These are phyloP conservation scores for Silene conica DNA, from an alignment of 148 eudicot species.

Conservation along the genomic window DNA sequence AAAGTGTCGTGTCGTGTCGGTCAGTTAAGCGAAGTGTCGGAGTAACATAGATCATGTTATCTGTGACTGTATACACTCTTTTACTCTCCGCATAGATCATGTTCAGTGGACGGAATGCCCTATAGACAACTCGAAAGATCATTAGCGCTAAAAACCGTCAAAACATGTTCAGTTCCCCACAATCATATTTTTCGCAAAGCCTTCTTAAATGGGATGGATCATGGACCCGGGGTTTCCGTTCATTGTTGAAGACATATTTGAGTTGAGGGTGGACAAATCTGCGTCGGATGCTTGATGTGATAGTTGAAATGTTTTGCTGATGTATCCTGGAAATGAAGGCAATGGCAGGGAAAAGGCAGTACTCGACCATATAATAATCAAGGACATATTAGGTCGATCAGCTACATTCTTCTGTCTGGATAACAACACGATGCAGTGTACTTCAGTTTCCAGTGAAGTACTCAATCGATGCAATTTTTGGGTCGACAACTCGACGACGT, in stretches of 20 bases:
- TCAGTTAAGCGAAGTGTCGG: too few relatives aligned
- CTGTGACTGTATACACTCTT: too few relatives aligned
- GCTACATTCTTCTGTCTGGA: constrained; percentile 21
- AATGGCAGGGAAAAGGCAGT: neutral
- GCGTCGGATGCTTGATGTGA: constrained; percentile 7
- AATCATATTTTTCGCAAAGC: neutral
- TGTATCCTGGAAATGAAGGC: constrained; percentile 13
- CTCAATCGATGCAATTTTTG: neutral
- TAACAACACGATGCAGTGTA: constrained; percentile 25
- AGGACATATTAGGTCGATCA: constrained; percentile 24
- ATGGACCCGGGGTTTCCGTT: neutral
- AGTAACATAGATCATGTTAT: too few relatives aligned
- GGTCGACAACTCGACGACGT: constrained; percentile 7
- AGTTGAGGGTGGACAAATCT: neutral
- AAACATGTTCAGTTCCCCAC: neutral
- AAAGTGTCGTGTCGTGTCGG: too few relatives aligned
- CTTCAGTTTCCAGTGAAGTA: constrained; percentile 7
- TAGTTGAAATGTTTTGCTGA: constrained; percentile 10
- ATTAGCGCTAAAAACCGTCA: too few relatives aligned
- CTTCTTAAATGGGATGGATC: neutral
- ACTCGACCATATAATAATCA: constrained; percentile 13
- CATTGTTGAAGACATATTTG: neutral
- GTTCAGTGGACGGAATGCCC: neutral
- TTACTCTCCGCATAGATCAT: too few relatives aligned
- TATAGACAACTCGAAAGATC: too few relatives aligned